These are phyloP conservation scores for Hypericum perforatum DNA, from an alignment of 345 rosid species.

Conservation along the genomic window DNA sequence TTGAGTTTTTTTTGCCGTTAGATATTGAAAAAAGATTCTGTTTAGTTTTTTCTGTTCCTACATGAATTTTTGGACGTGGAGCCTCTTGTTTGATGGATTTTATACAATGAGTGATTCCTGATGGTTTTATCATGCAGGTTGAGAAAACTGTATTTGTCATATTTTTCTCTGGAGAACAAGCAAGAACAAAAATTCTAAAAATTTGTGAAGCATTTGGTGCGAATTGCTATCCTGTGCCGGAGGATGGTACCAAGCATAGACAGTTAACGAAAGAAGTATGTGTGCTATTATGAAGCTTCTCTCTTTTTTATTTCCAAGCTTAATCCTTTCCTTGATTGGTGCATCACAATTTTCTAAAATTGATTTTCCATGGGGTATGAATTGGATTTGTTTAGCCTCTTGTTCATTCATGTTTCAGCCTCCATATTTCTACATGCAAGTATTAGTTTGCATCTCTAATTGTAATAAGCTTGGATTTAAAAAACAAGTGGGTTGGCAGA, in stretches of 20 bases:
- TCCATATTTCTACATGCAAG: too few relatives aligned
- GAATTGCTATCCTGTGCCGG: conserved; percentile 91
- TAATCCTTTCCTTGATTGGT: too few relatives aligned
- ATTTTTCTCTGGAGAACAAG: conserved; percentile 97
- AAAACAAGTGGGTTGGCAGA: too few relatives aligned
- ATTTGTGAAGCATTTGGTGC: conserved; percentile 98
- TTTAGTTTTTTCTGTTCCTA: too few relatives aligned
- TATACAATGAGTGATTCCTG: conserved; percentile 8
- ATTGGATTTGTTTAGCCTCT: too few relatives aligned
- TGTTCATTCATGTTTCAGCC: too few relatives aligned
- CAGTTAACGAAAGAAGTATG: conserved; percentile 91
- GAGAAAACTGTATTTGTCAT: conserved; percentile 82
- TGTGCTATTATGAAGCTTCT: conserved; percentile 10
- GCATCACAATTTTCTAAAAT: too few relatives aligned
- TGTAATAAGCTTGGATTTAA: too few relatives aligned
- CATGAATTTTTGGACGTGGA: too few relatives aligned
- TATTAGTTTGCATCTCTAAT: too few relatives aligned
- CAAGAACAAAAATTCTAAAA: conserved; percentile 69
- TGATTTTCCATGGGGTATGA: too few relatives aligned
- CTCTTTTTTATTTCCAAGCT: conserved; percentile 1
- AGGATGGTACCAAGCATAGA: conserved; percentile 74
- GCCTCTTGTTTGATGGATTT: not conserved
- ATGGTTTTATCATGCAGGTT: conserved; percentile 38
- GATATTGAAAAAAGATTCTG: too few relatives aligned
- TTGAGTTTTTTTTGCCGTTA: not conserved